Evolutionary conservation across 148 eudicot genomes (phyloP), one percentile per base, ranked within the genome.

Genomic region (Spergularia marina): DNA sequence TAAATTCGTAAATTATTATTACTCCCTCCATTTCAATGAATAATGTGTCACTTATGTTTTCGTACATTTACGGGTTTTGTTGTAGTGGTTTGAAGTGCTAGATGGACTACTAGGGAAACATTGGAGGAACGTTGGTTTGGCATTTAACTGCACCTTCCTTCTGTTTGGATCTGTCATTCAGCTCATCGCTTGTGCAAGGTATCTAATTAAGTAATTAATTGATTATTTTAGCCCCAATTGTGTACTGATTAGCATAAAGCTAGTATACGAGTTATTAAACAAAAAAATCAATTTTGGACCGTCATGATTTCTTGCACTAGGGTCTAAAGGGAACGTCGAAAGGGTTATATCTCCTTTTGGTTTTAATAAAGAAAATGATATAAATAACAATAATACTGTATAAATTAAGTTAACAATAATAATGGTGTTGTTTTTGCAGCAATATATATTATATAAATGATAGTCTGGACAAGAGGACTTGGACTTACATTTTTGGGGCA

Each of bases 161-260:
- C 86, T 92, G 69, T 92, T 92, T 89, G 97, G 97, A 82, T 92
- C 97, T 56, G 98, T 93, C 60, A 93, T 93, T 82, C 98, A 93
- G 70, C 98, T 93, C 86, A 93, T 93, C 55, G 98, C 98, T 60
- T 93, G 98, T 85, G 98, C 98, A 61, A 93, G 98, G 98, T 92
- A 84, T 16, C 13, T 74, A 54, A 13, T 34, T 74, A 16, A 5
- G 14, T 20, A 6, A 21, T 20, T 15, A 20, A 7, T 9, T 40
- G 12, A n/a, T 25, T 23, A 25, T 47, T 30, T 54, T 6, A 20
- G 4, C 55, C 71, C 5, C 53, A 69, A 69, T 52, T 16, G 23
- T 68, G 39, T 68, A 68, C 56, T 68, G 18, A 65, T 40, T 39
- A 40, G 52, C 69, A 39, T 65, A 65, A 65, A 65, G n/a, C n/a